Base-by-base conservation (phyloP, 306 rosid genomes). In the Glycyrrhiza uralensis region DNA sequence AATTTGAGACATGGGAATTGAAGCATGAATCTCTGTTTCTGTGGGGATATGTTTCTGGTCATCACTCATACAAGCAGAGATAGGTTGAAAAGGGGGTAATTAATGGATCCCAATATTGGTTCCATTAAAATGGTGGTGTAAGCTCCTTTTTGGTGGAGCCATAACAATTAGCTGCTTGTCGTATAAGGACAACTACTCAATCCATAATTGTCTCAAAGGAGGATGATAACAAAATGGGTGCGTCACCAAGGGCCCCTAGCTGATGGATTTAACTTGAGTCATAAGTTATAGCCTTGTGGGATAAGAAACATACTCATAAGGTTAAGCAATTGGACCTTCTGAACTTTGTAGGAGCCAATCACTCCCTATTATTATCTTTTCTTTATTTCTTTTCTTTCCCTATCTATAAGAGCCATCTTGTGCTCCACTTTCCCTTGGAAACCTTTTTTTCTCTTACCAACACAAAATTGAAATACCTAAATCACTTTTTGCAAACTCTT, bases 391-490 rank as follows among this genome's bases (percentile, higher is more conserved):
- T 78, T 75, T 71, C 72, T 59, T 63, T 69, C 22, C 71, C 19
- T 17, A 4, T 76, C 77, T 86, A 66, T 67, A 79, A 78, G 86
- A 81, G 71, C 82, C 87, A 30, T 60, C 59, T 61, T 47, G 79
- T 64, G 71, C 72, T 80, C 76, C 77, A 41, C 77, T 76, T 85
- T 71, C 61, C 86, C 83, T 81, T 71, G 64, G 80, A 85, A 86
- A 79, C 90, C 87, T 85, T 88, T 83, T 70, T 74, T 86, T 81
- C 77, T 61, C 77, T 58, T 66, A 83, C 77, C 79, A 84, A 76
- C 75, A 47, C 56, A 64, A 73, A 76, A 69, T 68, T 75, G 44
- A 72, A 78, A 76, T 64, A 68, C 64, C 80, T 56, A 85, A 68
- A 74, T 55, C 76, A 46, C 91, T 86, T 90, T 90, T 69, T 72